Evolutionary conservation across 2,329 filamentous ascomycete genomes (phyloP).

Genomic region (Cercospora sp.): DNA sequence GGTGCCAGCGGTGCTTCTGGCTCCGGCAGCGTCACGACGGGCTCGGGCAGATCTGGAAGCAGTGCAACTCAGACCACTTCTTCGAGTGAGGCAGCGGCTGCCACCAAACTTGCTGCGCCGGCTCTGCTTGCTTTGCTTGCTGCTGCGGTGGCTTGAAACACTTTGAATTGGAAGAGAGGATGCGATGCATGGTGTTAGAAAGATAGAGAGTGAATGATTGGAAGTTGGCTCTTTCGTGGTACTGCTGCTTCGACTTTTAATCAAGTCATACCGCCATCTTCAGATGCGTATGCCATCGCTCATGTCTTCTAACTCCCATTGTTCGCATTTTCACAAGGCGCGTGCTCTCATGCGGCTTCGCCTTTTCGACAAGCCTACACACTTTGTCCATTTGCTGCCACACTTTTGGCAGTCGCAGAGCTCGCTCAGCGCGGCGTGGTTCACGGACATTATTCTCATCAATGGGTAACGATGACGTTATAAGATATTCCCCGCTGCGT

Average conservation of each 20-base stretch:
- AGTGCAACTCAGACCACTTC: not conserved
- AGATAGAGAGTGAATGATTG: slow-evolving; percentile 1
- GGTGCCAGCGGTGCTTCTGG: slow-evolving; percentile 8
- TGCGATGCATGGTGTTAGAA: not conserved
- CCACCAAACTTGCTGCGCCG: slow-evolving; percentile 11
- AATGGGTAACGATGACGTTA: not conserved
- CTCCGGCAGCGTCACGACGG: not conserved
- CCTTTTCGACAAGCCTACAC: not conserved
- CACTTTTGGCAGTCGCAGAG: not conserved
- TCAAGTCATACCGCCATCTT: not conserved
- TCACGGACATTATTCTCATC: not conserved
- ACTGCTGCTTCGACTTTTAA: not conserved
- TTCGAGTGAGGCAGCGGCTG: slow-evolving; percentile 2
- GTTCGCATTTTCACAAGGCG: not conserved
- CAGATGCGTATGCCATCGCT: not conserved
- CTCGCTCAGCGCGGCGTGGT: not conserved
- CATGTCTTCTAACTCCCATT: not conserved
- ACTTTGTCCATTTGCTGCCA: not conserved
- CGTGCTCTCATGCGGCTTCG: not conserved
- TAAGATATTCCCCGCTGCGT: not conserved
- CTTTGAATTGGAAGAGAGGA: not conserved
- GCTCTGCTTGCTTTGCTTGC: slow-evolving; percentile 13
- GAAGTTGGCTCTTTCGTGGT: not conserved
- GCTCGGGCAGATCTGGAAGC: not conserved
- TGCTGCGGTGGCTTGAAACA: slow-evolving; percentile 2